Conservation (phyloP, 78 protist genomes). For the Dictyostelium citrinum region DNA sequence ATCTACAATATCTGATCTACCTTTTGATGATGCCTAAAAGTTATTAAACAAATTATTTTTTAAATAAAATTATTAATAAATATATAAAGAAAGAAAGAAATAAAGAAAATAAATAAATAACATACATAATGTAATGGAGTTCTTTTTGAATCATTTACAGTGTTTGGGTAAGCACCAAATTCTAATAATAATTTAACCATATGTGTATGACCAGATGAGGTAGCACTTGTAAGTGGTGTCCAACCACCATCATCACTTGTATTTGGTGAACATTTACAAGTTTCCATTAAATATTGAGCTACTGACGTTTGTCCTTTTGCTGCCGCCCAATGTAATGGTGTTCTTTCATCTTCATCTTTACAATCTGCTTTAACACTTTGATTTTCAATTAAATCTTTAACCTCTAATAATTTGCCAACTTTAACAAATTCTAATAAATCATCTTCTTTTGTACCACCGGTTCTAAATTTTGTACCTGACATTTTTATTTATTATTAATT, state of each 20-base stretch:
- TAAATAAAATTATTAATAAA: not conserved
- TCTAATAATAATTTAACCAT: conserved; percentile 42
- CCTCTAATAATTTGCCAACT: not conserved
- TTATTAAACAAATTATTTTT: too few species aligned
- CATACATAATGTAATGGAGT: conserved; percentile 57
- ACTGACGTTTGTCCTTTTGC: conserved; percentile 10
- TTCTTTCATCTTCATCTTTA: conserved; percentile 66
- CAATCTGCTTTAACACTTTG: not conserved
- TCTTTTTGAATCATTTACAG: conserved; percentile 27
- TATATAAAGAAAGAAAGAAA: not conserved
- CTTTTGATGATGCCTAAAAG: conserved; percentile 32
- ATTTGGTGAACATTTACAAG: not conserved
- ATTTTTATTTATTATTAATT: not conserved
- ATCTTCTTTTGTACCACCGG: conserved; percentile 47
- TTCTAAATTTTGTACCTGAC: conserved; percentile 33
- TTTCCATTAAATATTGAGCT: not conserved
- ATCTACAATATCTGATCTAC: conserved; percentile 54
- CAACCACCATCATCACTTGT: conserved; percentile 71
- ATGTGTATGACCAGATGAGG: conserved; percentile 7
- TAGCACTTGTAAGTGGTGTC: conserved; percentile 31
- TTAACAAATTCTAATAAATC: conserved; percentile 33
- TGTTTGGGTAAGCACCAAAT: conserved; percentile 31
- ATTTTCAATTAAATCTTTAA: conserved; percentile 14
- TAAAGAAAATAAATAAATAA: not conserved
- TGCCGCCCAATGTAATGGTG: conserved; percentile 59